Evolutionary conservation across 139 green algal species (phyloP).

Genomic region (Pseudopediastrum boryanum): DNA sequence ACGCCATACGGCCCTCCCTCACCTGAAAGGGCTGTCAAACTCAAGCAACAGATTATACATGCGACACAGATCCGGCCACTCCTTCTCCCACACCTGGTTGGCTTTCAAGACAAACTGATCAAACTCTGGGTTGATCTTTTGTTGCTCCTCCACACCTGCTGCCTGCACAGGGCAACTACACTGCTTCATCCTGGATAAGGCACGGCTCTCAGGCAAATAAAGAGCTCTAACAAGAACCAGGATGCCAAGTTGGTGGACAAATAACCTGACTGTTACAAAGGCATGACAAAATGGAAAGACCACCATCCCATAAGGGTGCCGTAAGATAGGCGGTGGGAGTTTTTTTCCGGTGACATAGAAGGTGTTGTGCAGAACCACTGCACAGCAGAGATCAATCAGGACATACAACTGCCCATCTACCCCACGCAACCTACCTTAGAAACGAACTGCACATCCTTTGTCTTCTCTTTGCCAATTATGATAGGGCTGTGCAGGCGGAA

Average conservation of each 20-base stretch:
- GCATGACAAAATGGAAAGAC: too few relatives aligned
- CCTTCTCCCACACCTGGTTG: constrained; percentile 74
- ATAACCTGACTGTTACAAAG: too few relatives aligned
- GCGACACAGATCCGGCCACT: constrained; percentile 73
- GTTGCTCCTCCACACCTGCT: constrained; percentile 89
- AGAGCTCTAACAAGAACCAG: too few relatives aligned
- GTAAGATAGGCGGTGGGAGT: too few relatives aligned
- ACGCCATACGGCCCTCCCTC: neutral
- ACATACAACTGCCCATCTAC: neutral
- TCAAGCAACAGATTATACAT: too few relatives aligned
- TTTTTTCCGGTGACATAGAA: too few relatives aligned
- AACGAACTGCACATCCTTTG: constrained; percentile 97
- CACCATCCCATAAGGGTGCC: too few relatives aligned
- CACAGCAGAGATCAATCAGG: too few relatives aligned
- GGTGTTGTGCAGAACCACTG: too few relatives aligned
- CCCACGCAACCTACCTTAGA: constrained; percentile 59
- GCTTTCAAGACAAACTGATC: constrained; percentile 60
- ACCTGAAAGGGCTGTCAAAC: constrained; percentile 96
- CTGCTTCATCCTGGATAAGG: too few relatives aligned
- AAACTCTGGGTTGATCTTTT: constrained; percentile 91
- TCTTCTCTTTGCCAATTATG: constrained; percentile 99
- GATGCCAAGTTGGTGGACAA: too few relatives aligned
- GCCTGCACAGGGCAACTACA: constrained; percentile 58
- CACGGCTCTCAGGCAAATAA: too few relatives aligned
- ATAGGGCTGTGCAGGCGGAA: constrained; percentile 98